Evolutionary conservation across 352 stramenopile species (phyloP).

Genomic region (Pythium aristosporum): DNA sequence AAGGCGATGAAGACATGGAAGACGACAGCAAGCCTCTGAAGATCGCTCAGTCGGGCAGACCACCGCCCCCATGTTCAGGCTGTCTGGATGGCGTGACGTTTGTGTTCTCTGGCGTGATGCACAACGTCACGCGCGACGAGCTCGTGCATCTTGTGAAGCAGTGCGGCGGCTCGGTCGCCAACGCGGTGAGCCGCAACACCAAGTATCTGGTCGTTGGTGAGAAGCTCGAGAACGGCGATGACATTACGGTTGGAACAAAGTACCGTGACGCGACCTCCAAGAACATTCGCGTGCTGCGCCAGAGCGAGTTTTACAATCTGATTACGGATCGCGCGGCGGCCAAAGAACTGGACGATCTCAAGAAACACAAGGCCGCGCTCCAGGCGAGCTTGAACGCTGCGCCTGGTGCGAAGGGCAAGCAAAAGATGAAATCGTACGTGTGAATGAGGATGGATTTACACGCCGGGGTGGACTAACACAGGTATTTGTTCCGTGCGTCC

Average conservation of each 20-base stretch:
- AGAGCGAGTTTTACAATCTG: constrained; percentile 87
- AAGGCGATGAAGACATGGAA: constrained; percentile 15
- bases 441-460: neutral
- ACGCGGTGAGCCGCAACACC: constrained; percentile 58
- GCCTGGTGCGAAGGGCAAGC: constrained; percentile 53
- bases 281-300: constrained; percentile 82
- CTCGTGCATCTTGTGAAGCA: constrained; percentile 77
- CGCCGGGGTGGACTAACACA: neutral
- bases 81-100: constrained; percentile 82
- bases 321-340: constrained; percentile 66
- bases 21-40: constrained; percentile 21
- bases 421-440: constrained; percentile 44
- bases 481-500: neutral
- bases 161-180: constrained; percentile 67
- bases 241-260: constrained; percentile 69
- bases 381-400: constrained; percentile 52
- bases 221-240: constrained; percentile 64
- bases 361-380: constrained; percentile 53
- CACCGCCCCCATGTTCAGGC: constrained; percentile 49
- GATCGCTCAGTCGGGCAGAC: constrained; percentile 38
- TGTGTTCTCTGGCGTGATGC: constrained; percentile 69
- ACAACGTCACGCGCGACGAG: constrained; percentile 56
- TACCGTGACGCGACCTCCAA: constrained; percentile 88
- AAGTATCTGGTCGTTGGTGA: constrained; percentile 78
- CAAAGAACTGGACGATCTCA: constrained; percentile 58